A percentile compares a stretch with the other conserved stretches of the same genome.
These are phyloP conservation scores for Alloascoidea africana DNA, from an alignment of 805 yeast species.

Conservation along the genomic window DNA sequence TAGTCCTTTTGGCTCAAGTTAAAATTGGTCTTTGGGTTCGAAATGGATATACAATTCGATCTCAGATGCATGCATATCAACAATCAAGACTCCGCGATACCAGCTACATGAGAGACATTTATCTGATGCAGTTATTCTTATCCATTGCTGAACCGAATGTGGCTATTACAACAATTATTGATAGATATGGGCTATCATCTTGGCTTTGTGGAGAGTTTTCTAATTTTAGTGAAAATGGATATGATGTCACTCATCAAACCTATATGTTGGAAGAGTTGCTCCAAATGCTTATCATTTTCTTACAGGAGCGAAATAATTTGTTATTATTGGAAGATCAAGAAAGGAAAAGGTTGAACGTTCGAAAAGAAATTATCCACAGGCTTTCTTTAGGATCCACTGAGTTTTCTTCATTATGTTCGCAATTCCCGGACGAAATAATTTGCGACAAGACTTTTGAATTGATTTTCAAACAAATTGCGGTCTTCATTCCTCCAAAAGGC, in stretches of 20 bases:
- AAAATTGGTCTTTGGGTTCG: slow-evolving; percentile 90
- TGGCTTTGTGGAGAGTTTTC: slow-evolving; percentile 28
- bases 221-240: slow-evolving; percentile 24
- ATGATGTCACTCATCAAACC: slow-evolving; percentile 25
- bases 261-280: slow-evolving; percentile 72
- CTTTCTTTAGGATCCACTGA: slow-evolving; percentile 63
- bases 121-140: slow-evolving; percentile 46
- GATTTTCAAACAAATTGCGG: slow-evolving; percentile 39
- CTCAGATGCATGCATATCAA: slow-evolving; percentile 68
- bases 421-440: slow-evolving; percentile 62
- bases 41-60: slow-evolving; percentile 70
- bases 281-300: slow-evolving; percentile 45
- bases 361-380: slow-evolving; percentile 65
- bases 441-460: slow-evolving; percentile 63
- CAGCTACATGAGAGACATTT: slow-evolving; percentile 70
- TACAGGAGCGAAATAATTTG: slow-evolving; percentile 53
- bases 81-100: slow-evolving; percentile 68
- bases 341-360: too few species aligned
- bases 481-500: slow-evolving; percentile 44
- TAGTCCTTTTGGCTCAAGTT: slow-evolving; percentile 71
- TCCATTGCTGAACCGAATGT: slow-evolving; percentile 40
- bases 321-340: too few species aligned
- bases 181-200: slow-evolving; percentile 51
- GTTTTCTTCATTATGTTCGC: slow-evolving; percentile 52
- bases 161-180: slow-evolving; percentile 39